A percentile compares a stretch with the other conserved stretches of the same genome.
Evolutionary conservation across 768 basidiomycete genomes (phyloP).

Genomic region (Trametes elegans): DNA sequence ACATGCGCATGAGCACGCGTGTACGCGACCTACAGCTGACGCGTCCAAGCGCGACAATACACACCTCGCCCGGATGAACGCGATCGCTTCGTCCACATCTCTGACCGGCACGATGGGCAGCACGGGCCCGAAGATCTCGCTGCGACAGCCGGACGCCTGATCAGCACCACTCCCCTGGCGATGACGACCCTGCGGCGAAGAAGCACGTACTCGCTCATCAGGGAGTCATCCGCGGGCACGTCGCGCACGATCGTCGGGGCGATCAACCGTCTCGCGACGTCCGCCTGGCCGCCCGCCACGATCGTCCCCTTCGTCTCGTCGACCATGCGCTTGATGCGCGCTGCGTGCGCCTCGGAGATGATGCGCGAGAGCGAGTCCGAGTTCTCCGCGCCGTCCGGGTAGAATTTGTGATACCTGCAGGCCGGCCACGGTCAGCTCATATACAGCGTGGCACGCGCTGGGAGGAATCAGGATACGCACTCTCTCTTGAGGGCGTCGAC

Average conservation of each 20-base stretch:
- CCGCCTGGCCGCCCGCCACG: conserved; percentile 60
- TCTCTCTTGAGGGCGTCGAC: conserved; percentile 42
- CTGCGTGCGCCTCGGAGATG: conserved; percentile 50
- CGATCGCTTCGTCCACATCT: conserved; percentile 68
- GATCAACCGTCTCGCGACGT: conserved; percentile 58
- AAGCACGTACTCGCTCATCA: conserved; percentile 70
- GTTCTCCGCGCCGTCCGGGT: conserved; percentile 40
- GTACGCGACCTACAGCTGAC: neutral
- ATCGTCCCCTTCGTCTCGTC: conserved; percentile 65
- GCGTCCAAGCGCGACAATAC: conserved; percentile 25
- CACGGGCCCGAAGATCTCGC: conserved; percentile 85
- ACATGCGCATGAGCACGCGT: neutral
- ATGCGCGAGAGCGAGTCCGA: conserved; percentile 51
- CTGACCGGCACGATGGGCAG: conserved; percentile 73
- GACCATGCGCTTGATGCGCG: conserved; percentile 59
- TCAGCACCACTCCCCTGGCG: neutral
- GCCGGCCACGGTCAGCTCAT: no score
- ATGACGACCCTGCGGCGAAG: neutral
- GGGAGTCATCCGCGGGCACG: conserved; percentile 58
- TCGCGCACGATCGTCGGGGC: conserved; percentile 72
- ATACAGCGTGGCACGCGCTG: no score
- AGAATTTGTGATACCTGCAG: conserved; percentile 59
- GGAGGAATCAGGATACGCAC: conserved; percentile 30
- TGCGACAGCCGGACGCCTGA: conserved; percentile 26
- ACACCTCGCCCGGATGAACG: conserved; percentile 60